Evolutionary conservation across 139 green algal genomes (phyloP).

Genomic region (Ostreobium quekettii): DNA sequence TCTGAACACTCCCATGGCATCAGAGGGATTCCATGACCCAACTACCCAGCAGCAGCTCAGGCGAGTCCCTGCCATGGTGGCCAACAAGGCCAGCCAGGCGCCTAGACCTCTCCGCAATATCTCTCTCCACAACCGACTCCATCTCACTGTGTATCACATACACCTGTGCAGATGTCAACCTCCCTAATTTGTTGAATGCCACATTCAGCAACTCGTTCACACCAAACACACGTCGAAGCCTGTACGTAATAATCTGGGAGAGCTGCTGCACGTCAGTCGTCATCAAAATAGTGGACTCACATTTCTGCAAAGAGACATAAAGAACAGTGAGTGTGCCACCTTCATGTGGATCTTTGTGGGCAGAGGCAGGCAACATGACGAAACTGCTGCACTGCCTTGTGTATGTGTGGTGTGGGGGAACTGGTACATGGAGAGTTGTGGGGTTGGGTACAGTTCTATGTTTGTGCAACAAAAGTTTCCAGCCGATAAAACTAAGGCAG

Average conservation of each 20-base stretch:
- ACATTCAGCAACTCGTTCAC: neutral
- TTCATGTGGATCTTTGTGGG: too few relatives aligned
- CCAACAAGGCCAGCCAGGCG: neutral
- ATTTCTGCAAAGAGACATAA: too few relatives aligned
- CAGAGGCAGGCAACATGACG: too few relatives aligned
- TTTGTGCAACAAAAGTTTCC: too few relatives aligned
- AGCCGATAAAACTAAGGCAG: too few relatives aligned
- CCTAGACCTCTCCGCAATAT: neutral
- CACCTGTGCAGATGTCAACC: neutral
- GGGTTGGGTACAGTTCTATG: too few relatives aligned
- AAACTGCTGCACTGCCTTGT: too few relatives aligned
- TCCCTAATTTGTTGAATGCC: neutral
- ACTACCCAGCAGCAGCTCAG: neutral
- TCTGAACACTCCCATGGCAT: too few relatives aligned
- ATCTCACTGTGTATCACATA: neutral
- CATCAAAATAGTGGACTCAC: neutral
- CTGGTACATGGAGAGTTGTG: too few relatives aligned
- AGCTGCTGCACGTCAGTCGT: neutral
- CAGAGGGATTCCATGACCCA: too few relatives aligned
- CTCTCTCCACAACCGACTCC: neutral
- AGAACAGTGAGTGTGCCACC: too few relatives aligned
- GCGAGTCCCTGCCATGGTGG: neutral
- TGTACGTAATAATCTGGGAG: neutral
- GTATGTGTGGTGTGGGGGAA: too few relatives aligned
- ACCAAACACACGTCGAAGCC: neutral